Evolutionary conservation across 164 flowering plant genomes (phyloP), one percentile per base, ranked within the genome.

Genomic region (Dillenia turbinata): DNA sequence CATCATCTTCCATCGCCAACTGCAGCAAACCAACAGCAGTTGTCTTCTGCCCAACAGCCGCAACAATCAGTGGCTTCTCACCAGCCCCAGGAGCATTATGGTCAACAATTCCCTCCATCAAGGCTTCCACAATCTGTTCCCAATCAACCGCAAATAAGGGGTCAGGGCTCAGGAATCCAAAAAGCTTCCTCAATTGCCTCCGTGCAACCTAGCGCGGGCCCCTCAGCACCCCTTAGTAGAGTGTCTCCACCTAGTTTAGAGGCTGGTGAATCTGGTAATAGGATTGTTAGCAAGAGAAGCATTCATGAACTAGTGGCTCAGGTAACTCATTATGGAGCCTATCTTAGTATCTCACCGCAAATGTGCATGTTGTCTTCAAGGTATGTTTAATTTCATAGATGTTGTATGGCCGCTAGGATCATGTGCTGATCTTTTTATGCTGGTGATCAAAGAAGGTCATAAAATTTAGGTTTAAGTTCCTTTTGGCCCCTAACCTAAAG

Each of bases 241-340:
- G 43, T 70, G 24, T 7, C 40, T 33, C 40, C 40, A 4, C 62
- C 64, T 65, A 55, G 11, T 71, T 66, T 66, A 46, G 96, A 87
- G 54, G 54, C 65, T 45, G 78, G 71, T 49, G 96, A 86, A 69
- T 69, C 79, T 55, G 66, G 80, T 51, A 78, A 59, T 65, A 80
- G 83, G 47, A 81, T 91, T 69, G 75, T 94, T 12, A 74, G 86
- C 76, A 94, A 91, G 80, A 79, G 97, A 80, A 91, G 83, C 79
- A 89, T 94, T 69, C 90, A 86, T 43, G 96, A 91, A 69, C 66
- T 91, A 61, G 82, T 91, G 19, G 69, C 71, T 56, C 97, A 94
- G 94, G 99, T 88, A 17, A 62, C 63, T 14, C 43, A 13, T 59
- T 33, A 33, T 33, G 40, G 40, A 33, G 40, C 40, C 40, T 33